These are phyloP conservation scores for Niebla homalea DNA, from an alignment of 495 filamentous ascomycete species.

Conservation along the genomic window DNA sequence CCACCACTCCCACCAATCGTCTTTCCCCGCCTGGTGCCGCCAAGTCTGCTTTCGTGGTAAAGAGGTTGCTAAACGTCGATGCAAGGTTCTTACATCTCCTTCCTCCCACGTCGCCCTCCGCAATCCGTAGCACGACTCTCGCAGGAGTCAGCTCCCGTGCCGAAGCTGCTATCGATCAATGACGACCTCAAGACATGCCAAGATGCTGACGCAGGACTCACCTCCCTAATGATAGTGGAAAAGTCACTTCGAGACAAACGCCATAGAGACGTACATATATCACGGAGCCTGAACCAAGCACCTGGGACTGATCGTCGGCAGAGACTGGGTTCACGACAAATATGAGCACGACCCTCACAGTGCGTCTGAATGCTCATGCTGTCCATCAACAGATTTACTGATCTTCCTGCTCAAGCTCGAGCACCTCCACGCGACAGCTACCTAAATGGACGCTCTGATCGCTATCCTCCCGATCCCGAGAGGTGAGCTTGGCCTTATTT, in stretches of 20 bases:
- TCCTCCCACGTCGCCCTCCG: slow-evolving; percentile 18
- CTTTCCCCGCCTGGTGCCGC: slow-evolving; percentile 7
- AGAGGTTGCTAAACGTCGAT: slow-evolving; percentile 13
- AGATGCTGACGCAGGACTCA: slow-evolving; percentile 43
- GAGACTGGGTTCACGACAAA: slow-evolving; percentile 86
- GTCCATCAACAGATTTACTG: not conserved
- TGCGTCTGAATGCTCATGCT: slow-evolving; percentile 27
- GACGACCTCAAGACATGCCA: slow-evolving; percentile 25
- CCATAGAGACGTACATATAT: slow-evolving; percentile 40
- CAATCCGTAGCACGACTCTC: slow-evolving; percentile 25
- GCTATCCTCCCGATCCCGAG: slow-evolving; percentile 35
- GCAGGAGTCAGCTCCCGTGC: slow-evolving; percentile 23
- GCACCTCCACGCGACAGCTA: slow-evolving; percentile 27
- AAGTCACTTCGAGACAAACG: slow-evolving; percentile 38
- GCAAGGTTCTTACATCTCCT: slow-evolving; percentile 28
- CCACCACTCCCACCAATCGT: not conserved
- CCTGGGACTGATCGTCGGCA: slow-evolving; percentile 23
- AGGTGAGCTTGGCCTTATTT: slow-evolving; percentile 28
- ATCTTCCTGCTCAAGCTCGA: slow-evolving; percentile 14
- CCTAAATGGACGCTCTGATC: slow-evolving; percentile 24
- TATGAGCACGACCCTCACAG: slow-evolving; percentile 53
- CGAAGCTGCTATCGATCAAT: slow-evolving; percentile 1
- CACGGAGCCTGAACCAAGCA: not conserved
- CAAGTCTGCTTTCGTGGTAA: not conserved
- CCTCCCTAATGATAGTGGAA: slow-evolving; percentile 36